These are phyloP conservation scores for Cicer arietinum DNA, from an alignment of 306 rosid species.

Conservation along the genomic window DNA sequence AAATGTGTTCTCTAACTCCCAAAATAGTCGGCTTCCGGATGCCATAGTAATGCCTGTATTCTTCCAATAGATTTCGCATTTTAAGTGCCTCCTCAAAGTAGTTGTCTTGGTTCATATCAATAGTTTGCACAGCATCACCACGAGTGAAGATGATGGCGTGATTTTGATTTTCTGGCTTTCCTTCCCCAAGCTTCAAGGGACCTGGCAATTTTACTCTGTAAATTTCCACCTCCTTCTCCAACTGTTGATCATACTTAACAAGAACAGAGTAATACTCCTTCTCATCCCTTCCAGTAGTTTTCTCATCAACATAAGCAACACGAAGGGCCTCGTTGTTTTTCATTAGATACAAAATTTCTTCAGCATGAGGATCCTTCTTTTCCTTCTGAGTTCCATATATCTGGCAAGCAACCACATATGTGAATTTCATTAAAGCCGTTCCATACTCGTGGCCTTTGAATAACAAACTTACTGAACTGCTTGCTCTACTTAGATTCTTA, in stretches of 20 bases:
- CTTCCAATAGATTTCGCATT: constrained; percentile 59
- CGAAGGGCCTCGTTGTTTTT: constrained; percentile 57
- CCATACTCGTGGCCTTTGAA: constrained; percentile 96
- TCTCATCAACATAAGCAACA: constrained; percentile 60
- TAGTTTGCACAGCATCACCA: constrained; percentile 61
- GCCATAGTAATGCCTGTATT: constrained; percentile 50
- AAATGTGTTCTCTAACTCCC: constrained; percentile 59
- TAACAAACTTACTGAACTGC: constrained; percentile 66
- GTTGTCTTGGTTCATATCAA: constrained; percentile 63
- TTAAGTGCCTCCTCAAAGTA: constrained; percentile 62
- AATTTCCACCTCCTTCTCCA: constrained; percentile 58
- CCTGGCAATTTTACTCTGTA: constrained; percentile 58
- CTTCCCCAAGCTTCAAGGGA: constrained; percentile 62
- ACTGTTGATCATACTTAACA: constrained; percentile 58
- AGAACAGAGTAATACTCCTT: constrained; percentile 58
- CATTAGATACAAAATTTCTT: constrained; percentile 56
- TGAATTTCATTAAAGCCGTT: constrained; percentile 90
- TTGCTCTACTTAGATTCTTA: constrained; percentile 67
- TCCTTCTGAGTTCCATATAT: constrained; percentile 89
- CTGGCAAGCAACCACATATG: constrained; percentile 96
- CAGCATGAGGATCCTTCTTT: constrained; percentile 61
- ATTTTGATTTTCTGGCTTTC: constrained; percentile 62
- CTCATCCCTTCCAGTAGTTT: constrained; percentile 49
- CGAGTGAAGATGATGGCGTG: constrained; percentile 60
- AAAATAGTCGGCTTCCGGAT: constrained; percentile 56